Conservation (phyloP, 176 grass and related monocot genomes). For the Poa annua region DNA sequence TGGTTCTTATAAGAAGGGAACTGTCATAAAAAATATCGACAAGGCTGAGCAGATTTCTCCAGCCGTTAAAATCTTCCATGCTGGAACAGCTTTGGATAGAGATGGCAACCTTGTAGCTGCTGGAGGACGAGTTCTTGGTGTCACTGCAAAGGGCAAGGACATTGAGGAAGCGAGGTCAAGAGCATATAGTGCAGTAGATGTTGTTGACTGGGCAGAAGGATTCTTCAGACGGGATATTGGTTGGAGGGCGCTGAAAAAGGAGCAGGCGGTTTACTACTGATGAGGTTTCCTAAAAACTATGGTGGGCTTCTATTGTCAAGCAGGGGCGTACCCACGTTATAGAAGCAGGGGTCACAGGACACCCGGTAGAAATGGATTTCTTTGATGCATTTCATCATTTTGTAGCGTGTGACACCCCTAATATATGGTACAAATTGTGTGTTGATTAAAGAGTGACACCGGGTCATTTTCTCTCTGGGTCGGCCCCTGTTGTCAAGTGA, state of each 20-base stretch:
- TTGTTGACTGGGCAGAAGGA: slow-evolving; percentile 82
- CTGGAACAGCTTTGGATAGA: slow-evolving; percentile 61
- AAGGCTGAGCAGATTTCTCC: slow-evolving; percentile 70
- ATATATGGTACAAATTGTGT: too few species aligned
- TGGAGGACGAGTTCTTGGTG: slow-evolving; percentile 66
- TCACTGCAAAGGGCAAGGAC: slow-evolving; percentile 76
- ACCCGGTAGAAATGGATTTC: too few species aligned
- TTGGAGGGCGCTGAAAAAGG: slow-evolving; percentile 65
- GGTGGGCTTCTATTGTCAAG: background rate
- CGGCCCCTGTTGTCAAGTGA: background rate
- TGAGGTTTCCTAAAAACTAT: background rate
- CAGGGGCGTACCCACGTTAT: too few species aligned
- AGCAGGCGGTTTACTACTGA: slow-evolving; percentile 43
- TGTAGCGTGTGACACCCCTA: too few species aligned
- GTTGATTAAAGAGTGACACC: too few species aligned
- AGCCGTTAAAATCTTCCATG: slow-evolving; percentile 89
- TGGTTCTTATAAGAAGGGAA: slow-evolving; percentile 72
- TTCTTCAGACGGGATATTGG: slow-evolving; percentile 82
- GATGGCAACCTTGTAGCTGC: slow-evolving; percentile 69
- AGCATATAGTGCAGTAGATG: slow-evolving; percentile 61
- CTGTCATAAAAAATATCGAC: slow-evolving; percentile 72
- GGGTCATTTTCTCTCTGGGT: too few species aligned
- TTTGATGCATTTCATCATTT: too few species aligned
- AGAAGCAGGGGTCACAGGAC: too few species aligned
- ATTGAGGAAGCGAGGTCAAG: slow-evolving; percentile 68